Conservation (phyloP, 1,284 basidiomycete genomes). For the Mycena citricolor region DNA sequence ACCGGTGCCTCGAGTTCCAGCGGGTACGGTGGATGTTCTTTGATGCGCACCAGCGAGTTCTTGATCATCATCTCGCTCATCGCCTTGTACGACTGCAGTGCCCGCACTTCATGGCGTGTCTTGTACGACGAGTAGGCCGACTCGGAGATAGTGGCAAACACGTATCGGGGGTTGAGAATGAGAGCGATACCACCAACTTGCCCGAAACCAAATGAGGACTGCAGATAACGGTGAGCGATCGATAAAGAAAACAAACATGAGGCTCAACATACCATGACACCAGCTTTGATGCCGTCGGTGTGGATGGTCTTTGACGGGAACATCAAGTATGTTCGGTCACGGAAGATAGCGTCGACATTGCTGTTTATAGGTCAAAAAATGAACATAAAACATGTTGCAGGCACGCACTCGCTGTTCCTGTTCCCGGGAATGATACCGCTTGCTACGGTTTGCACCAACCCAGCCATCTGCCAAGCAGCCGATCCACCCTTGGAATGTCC, state of each 20-base stretch:
- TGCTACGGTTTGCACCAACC: constrained; percentile 84
- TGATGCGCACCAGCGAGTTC: constrained; percentile 93
- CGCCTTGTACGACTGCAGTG: constrained; percentile 83
- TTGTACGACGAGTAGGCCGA: constrained; percentile 77
- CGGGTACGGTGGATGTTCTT: constrained; percentile 90
- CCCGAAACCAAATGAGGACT: constrained; percentile 98
- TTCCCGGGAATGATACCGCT: constrained; percentile 96
- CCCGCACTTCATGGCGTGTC: constrained; percentile 66
- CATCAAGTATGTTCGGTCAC: constrained; percentile 88
- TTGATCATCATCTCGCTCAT: constrained; percentile 95
- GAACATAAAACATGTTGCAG: too few species aligned
- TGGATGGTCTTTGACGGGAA: constrained; percentile 97
- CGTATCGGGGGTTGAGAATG: constrained; percentile 88
- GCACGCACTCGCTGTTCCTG: constrained; percentile 89
- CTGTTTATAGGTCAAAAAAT: constrained; percentile 46
- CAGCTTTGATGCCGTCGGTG: constrained; percentile 89
- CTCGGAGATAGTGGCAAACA: constrained; percentile 81
- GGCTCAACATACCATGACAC: constrained; percentile 78
- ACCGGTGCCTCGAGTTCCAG: constrained; percentile 87
- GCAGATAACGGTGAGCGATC: constrained; percentile 63
- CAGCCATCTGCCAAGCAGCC: constrained; percentile 96
- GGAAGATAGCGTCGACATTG: constrained; percentile 93
- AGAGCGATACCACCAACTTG: constrained; percentile 95
- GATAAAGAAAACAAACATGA: constrained; percentile 61
- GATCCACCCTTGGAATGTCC: constrained; percentile 97